phyloP scores from a whole-genome alignment of 2,329 filamentous ascomycete species.

The Hirsutella thompsonii region DNA sequence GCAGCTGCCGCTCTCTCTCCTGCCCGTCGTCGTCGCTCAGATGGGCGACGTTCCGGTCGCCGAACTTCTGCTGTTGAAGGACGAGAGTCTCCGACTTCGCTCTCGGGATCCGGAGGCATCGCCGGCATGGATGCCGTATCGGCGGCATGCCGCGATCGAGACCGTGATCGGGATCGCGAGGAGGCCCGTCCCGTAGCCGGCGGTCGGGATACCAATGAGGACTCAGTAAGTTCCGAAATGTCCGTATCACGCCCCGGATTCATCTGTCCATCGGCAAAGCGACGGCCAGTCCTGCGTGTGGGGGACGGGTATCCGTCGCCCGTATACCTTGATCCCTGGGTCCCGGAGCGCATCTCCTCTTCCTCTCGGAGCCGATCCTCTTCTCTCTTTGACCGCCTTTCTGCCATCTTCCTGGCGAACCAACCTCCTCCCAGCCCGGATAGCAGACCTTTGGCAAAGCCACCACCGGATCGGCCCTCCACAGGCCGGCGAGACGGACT shows the following conservation, averaged over 20 bases:
- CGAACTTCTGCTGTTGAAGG: conserved; percentile 19
- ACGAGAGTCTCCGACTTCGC: conserved; percentile 15
- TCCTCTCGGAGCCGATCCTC: conserved; percentile 32
- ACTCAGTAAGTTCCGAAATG: conserved; percentile 22
- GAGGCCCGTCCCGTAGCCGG: conserved; percentile 7
- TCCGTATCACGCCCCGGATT: conserved; percentile 12
- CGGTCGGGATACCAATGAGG: conserved; percentile 18
- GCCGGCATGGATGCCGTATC: neutral
- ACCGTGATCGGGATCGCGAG: conserved; percentile 7
- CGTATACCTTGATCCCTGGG: conserved; percentile 51
- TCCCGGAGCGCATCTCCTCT: conserved; percentile 46
- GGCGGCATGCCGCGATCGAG: neutral
- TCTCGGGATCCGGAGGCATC: neutral
- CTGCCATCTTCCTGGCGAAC: conserved; percentile 51
- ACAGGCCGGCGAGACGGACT: conserved; percentile 47
- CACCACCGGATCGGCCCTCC: conserved; percentile 30
- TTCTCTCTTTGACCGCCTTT: conserved; percentile 34
- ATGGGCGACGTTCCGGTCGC: conserved; percentile 25
- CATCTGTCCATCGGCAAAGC: conserved; percentile 17
- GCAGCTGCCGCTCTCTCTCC: conserved; percentile 32
- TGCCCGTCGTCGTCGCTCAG: conserved; percentile 32
- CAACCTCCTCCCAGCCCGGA: conserved; percentile 56
- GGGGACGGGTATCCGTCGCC: conserved; percentile 51
- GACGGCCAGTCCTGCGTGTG: conserved; percentile 21
- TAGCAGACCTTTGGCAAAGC: conserved; percentile 42